A percentile compares a stretch with the other conserved stretches of the same genome.
Evolutionary conservation across 2,329 filamentous ascomycete species (phyloP).

Genomic region (Sporothrix globosa): DNA sequence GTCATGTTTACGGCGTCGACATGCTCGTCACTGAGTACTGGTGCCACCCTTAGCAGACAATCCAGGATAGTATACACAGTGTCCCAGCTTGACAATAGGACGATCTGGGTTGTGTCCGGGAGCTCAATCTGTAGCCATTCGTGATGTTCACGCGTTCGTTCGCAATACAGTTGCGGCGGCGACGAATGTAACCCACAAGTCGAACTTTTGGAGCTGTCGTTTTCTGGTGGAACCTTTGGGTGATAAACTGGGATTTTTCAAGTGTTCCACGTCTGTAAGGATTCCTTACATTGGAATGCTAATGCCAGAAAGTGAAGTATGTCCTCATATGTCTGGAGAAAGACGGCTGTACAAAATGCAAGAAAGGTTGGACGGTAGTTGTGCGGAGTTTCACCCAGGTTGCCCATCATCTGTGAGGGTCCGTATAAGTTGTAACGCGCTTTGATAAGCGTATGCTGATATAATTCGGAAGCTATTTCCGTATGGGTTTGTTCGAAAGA

Average conservation of each 20-base stretch:
- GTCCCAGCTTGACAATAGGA: constrained; percentile 10
- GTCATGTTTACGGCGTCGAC: background rate
- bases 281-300: background rate
- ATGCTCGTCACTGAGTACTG: background rate
- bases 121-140: background rate
- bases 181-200: constrained; percentile 7
- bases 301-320: background rate
- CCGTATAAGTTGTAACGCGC: constrained; percentile 15
- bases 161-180: background rate
- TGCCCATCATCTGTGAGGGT: background rate
- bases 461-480: background rate
- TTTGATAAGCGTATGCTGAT: constrained; percentile 9
- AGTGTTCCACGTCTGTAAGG: background rate
- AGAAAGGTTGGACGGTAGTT: constrained; percentile 4
- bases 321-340: background rate
- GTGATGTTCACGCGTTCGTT: background rate
- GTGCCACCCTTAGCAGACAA: background rate
- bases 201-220: background rate
- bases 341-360: constrained; percentile 13
- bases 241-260: background rate
- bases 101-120: background rate
- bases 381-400: background rate
- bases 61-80: background rate
- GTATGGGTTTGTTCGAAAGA: background rate
- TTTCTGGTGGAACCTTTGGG: background rate